A percentile compares a stretch with the other conserved stretches of the same genome.
These are phyloP conservation scores for Ceriops tagal DNA, from an alignment of 345 rosid species.

Conservation along the genomic window DNA sequence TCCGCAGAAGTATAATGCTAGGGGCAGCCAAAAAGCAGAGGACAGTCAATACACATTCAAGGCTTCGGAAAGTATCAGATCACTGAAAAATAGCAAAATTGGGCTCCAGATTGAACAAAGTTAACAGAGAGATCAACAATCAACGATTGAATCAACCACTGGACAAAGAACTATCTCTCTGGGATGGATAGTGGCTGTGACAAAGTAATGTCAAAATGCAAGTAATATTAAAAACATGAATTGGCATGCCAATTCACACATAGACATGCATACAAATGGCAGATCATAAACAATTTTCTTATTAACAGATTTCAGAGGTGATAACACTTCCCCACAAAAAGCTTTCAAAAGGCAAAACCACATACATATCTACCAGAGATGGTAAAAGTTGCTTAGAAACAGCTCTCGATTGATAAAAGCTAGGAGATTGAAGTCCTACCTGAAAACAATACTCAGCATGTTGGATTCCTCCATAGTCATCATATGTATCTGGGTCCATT, in stretches of 20 bases:
- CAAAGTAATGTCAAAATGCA: too few species aligned
- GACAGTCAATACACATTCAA: constrained; percentile 11
- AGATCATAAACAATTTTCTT: neutral
- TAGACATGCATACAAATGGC: too few species aligned
- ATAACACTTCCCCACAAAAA: neutral
- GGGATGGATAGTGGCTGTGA: too few species aligned
- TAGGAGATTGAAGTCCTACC: constrained; percentile 13
- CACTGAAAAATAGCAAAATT: constrained; percentile 3
- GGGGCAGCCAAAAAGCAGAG: constrained; percentile 16
- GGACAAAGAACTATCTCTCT: too few species aligned
- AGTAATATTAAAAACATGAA: too few species aligned
- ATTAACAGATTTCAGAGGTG: neutral
- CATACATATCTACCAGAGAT: neutral
- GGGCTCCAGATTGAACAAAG: constrained; percentile 11
- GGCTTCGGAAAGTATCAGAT: neutral
- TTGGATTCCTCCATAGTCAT: constrained; percentile 26
- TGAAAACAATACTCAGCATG: constrained; percentile 27
- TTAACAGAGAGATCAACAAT: neutral
- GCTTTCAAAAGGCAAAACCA: neutral
- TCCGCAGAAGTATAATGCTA: constrained; percentile 90
- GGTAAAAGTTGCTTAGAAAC: neutral
- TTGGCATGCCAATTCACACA: too few species aligned
- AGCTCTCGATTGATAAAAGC: constrained; percentile 1
- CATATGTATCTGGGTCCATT: constrained; percentile 25
- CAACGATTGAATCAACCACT: too few species aligned